A percentile compares a stretch with the other conserved stretches of the same genome.
Conservation (phyloP, 73 alveolate species). For the Tetrahymena malaccensis region DNA sequence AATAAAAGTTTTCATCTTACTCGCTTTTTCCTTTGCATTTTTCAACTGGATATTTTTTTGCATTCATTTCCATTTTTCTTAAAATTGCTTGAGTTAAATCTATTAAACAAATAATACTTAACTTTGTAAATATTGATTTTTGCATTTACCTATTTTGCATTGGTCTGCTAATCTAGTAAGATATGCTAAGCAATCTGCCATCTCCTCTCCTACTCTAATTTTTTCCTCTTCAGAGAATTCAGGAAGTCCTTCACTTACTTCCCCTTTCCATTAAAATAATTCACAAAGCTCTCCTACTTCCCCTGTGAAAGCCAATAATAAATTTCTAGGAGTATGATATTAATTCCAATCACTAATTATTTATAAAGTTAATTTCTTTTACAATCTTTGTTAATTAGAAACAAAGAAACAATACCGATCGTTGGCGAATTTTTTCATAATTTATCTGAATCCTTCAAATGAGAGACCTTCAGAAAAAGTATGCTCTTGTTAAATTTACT, state of each 20-base stretch:
- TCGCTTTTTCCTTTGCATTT: slow-evolving; percentile 16
- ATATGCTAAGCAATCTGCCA: slow-evolving; percentile 24
- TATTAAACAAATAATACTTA: background rate
- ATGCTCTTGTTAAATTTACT: background rate
- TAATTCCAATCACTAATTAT: slow-evolving; percentile 22
- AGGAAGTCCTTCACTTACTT: slow-evolving; percentile 25
- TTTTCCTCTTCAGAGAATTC: slow-evolving; percentile 8
- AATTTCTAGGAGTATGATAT: slow-evolving; percentile 41
- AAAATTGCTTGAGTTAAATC: slow-evolving; percentile 15
- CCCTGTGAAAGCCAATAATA: slow-evolving; percentile 23
- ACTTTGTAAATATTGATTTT: background rate
- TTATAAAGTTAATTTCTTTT: background rate
- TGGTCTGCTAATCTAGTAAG: slow-evolving; percentile 19
- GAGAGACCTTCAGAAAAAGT: background rate
- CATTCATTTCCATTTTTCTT: slow-evolving; percentile 21
- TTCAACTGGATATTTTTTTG: slow-evolving; percentile 22
- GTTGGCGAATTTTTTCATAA: background rate
- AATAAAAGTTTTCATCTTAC: background rate
- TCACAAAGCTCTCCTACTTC: slow-evolving; percentile 40
- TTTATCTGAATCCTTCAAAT: background rate
- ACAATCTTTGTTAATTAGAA: background rate
- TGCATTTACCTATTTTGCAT: background rate
- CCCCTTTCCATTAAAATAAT: slow-evolving; percentile 1
- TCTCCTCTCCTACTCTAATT: slow-evolving; percentile 31
- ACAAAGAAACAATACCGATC: background rate